phyloP scores from a whole-genome alignment of 345 rosid genomes.

The Populus alba region DNA sequence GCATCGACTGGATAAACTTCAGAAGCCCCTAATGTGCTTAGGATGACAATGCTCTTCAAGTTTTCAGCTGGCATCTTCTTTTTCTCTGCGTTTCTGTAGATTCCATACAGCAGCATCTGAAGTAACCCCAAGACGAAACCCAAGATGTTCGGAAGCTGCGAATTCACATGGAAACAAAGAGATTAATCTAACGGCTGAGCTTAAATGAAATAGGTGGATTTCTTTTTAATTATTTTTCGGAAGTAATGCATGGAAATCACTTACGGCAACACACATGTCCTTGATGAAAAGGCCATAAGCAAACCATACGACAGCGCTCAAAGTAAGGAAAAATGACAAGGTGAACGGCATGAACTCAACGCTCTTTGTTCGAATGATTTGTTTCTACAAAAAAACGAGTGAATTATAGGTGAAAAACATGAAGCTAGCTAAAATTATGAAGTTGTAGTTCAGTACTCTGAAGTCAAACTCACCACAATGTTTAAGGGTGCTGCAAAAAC shows the following conservation, averaged over 20 bases:
- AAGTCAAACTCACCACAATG: constrained; percentile 49
- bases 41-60: constrained; percentile 21
- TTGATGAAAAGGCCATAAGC: constrained; percentile 56
- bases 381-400: background rate
- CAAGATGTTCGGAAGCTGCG: constrained; percentile 67
- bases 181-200: background rate
- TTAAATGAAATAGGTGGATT: background rate
- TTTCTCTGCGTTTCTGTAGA: constrained; percentile 42
- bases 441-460: background rate
- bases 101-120: constrained; percentile 64
- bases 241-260: constrained; percentile 6
- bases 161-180: background rate
- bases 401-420: background rate
- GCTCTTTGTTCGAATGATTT: constrained; percentile 67
- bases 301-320: constrained; percentile 83
- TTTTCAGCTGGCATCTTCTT: constrained; percentile 23
- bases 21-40: constrained; percentile 17
- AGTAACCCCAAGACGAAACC: constrained; percentile 68
- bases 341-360: constrained; percentile 93
- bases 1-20: constrained; percentile 33
- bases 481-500: constrained; percentile 85
- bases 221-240: background rate
- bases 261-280: constrained; percentile 77
- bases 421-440: background rate
- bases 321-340: constrained; percentile 73